These are phyloP conservation scores for Saccharomyces hybrid DNA, from an alignment of 1,139 yeast genomes.

Conservation along the genomic window DNA sequence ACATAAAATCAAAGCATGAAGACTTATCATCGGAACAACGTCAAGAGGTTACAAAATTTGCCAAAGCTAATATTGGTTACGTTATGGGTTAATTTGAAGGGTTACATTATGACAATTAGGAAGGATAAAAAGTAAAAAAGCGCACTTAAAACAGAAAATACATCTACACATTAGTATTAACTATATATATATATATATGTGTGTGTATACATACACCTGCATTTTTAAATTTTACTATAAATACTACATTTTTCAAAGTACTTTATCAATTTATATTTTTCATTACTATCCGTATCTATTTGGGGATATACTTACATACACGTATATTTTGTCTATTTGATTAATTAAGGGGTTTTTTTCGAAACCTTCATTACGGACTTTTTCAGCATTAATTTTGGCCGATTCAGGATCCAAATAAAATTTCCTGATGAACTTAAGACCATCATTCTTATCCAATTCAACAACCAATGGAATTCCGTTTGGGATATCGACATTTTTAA, in stretches of 20 bases:
- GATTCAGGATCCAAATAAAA: conserved; percentile 63
- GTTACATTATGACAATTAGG: background rate
- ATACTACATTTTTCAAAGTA: background rate
- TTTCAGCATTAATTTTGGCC: conserved; percentile 57
- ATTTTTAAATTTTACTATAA: background rate
- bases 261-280: background rate
- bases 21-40: conserved; percentile 62
- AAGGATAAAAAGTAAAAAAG: background rate
- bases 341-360: conserved; percentile 25
- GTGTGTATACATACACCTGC: background rate
- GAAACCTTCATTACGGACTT: conserved; percentile 55
- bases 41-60: conserved; percentile 60
- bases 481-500: conserved; percentile 62
- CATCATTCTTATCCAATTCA: conserved; percentile 40
- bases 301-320: background rate
- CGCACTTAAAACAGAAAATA: background rate
- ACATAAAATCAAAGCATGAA: conserved; percentile 76
- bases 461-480: conserved; percentile 68
- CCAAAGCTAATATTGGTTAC: conserved; percentile 67
- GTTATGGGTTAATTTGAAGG: conserved; percentile 23
- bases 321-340: background rate
- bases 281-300: background rate
- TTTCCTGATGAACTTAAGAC: conserved; percentile 38
- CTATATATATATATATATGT: background rate
- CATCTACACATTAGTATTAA: background rate